Evolutionary conservation across 345 rosid species (phyloP).

Genomic region (Lumnitzera littorea): DNA sequence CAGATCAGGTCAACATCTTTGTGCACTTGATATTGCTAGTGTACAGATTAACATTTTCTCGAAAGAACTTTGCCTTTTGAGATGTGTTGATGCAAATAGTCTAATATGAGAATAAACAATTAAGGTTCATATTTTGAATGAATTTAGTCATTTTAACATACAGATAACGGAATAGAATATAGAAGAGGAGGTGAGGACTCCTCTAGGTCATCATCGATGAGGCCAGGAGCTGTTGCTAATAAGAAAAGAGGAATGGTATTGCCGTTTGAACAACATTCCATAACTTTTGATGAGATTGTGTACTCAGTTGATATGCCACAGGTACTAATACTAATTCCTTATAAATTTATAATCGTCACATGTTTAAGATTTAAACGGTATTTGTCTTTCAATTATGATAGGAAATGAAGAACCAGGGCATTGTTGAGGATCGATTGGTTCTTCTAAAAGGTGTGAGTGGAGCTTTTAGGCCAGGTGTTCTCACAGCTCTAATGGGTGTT

Average conservation of each 20-base stretch:
- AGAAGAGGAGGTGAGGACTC: not conserved
- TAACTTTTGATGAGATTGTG: conserved; percentile 37
- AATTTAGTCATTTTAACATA: not conserved
- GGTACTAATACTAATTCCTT: conserved; percentile 13
- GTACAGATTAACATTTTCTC: too few species aligned
- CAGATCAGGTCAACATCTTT: conserved; percentile 12
- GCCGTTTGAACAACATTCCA: conserved; percentile 45
- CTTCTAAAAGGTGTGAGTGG: conserved; percentile 48
- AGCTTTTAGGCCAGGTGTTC: conserved; percentile 47
- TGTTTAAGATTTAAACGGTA: too few species aligned
- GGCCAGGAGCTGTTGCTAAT: not conserved
- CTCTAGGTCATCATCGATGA: not conserved
- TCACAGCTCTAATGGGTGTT: conserved; percentile 58
- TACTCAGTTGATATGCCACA: conserved; percentile 66
- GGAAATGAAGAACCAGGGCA: conserved; percentile 47
- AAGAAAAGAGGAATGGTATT: conserved; percentile 55
- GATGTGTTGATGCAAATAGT: too few species aligned
- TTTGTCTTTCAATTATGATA: not conserved
- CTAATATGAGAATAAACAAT: too few species aligned
- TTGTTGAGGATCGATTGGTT: conserved; percentile 31
- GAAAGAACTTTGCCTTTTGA: too few species aligned
- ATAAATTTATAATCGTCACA: too few species aligned
- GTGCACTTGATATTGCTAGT: too few species aligned
- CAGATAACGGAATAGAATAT: not conserved
- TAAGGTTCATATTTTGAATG: too few species aligned